Base-by-base conservation (phyloP, 2,329 filamentous ascomycete species). In the Aspergillus awamori region DNA sequence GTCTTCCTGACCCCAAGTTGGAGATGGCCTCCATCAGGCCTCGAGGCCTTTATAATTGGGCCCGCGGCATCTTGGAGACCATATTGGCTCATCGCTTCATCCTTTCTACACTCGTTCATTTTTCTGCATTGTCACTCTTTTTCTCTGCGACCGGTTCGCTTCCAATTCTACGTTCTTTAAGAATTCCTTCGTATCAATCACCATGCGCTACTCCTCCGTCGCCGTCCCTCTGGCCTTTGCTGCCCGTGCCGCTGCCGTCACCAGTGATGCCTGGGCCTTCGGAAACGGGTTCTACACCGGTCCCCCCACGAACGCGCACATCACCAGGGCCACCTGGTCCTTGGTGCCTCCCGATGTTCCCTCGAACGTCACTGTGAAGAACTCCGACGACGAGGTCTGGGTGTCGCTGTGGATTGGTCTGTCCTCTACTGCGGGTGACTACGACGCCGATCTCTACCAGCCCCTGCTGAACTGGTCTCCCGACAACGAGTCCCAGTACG, bases 231-330 rank as follows among this genome's bases (percentile, higher is more conserved):
- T 65, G 52, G 41, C 53, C 43, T 15, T 56, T 7, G 53, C 53
- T 39, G 39, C 43, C 53, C 55, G 47, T 24, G 58, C 62, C 13
- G 63, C 65, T 22, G 63, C 62, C 38, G 45, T 52, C 7, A 51
- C 54, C 10, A 41, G 55, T 41, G 65, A 67, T 57, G 59, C 56
- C 20, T 67, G 62, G 60, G 56, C 60, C 2, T 64, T 67, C 15
- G 65, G 65, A 17, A 62, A 64, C 51, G 62, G 63, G 4, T 67
- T 67, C 62, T 67, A 67, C 53, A 59, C 62, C 26, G 65, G 65
- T 2, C 65, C 65, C 28, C 60, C 63, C 2, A 60, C 63, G 3
- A 60, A 58, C 45, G 55, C 63, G n/a, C 55, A 58, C 49, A 67
- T 67, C 36, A 64, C 62, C 51, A 67, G 63, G 51, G 65, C 65